phyloP scores from a whole-genome alignment of 106 monocot genomes.

The Phalaenopsis equestris region DNA sequence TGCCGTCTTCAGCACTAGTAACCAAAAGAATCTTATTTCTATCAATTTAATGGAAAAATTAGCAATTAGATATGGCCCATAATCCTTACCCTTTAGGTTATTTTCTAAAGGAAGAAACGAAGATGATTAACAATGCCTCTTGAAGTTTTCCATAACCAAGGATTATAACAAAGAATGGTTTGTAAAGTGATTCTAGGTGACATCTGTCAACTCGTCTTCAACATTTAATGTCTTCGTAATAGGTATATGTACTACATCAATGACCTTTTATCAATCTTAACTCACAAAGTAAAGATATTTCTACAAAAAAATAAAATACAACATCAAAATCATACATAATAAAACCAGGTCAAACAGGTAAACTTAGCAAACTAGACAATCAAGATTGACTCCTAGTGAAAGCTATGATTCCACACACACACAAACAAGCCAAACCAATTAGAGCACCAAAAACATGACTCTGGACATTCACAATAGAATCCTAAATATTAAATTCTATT shows the following conservation, averaged over 20 bases:
- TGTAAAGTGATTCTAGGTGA: background rate
- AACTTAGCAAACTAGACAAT: background rate
- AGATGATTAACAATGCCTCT: background rate
- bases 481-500: background rate
- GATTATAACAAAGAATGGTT: background rate
- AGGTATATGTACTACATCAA: background rate
- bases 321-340: background rate
- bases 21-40: background rate
- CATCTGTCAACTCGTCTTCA: background rate
- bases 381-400: background rate
- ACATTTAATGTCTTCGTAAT: background rate
- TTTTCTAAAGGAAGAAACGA: background rate
- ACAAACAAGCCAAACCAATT: background rate
- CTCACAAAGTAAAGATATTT: background rate
- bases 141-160: background rate
- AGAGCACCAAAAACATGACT: background rate
- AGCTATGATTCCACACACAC: too few relatives aligned
- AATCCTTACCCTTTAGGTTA: background rate
- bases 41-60: background rate
- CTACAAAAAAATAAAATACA: background rate
- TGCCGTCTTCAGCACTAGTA: background rate
- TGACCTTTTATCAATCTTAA: background rate
- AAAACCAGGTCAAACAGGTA: background rate
- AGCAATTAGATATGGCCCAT: background rate
- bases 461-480: background rate